Evolutionary conservation across 805 yeast genomes (phyloP).

Genomic region (Crinitomyces ghanaensis): DNA sequence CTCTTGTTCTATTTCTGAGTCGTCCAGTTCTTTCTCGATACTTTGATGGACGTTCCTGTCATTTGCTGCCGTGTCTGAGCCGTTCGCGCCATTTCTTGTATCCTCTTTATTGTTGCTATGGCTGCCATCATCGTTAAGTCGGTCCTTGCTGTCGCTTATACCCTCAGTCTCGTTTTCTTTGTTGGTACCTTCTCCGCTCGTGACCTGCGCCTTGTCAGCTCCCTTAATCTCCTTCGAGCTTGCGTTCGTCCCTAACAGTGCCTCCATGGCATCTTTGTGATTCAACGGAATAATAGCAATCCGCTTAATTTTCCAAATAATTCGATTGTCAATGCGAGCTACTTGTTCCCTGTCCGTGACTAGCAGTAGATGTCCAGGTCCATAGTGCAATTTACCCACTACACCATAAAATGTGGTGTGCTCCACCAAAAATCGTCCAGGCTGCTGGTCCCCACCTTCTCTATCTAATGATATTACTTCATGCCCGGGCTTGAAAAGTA

Average conservation of each 20-base stretch:
- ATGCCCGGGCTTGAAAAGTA: no score
- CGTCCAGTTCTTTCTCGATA: no score
- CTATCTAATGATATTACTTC: no score
- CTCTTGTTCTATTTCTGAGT: no score
- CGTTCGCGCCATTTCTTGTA: no score
- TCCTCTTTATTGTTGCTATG: no score
- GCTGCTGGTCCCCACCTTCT: no score
- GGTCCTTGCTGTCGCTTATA: no score
- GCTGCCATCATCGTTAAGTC: constrained; percentile 1
- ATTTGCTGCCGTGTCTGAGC: no score
- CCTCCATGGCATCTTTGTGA: constrained; percentile 4
- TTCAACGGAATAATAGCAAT: constrained; percentile 14
- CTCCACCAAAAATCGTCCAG: no score
- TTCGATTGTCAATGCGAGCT: constrained; percentile 7
- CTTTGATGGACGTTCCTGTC: no score
- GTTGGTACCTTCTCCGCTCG: constrained; percentile 10
- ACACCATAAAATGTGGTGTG: constrained; percentile 13
- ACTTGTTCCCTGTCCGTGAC: constrained; percentile 12
- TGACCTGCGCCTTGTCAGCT: constrained; percentile 11
- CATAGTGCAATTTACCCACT: constrained; percentile 12
- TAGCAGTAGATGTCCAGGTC: constrained; percentile 13
- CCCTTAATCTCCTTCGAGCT: neutral
- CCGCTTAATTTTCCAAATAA: constrained; percentile 10
- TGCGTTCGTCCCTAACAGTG: neutral
- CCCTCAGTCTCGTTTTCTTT: constrained; percentile 8